A percentile compares a stretch with the other conserved stretches of the same genome.
These are phyloP conservation scores for Phaffomyces thermotolerans DNA, from an alignment of 805 yeast species.

Conservation along the genomic window DNA sequence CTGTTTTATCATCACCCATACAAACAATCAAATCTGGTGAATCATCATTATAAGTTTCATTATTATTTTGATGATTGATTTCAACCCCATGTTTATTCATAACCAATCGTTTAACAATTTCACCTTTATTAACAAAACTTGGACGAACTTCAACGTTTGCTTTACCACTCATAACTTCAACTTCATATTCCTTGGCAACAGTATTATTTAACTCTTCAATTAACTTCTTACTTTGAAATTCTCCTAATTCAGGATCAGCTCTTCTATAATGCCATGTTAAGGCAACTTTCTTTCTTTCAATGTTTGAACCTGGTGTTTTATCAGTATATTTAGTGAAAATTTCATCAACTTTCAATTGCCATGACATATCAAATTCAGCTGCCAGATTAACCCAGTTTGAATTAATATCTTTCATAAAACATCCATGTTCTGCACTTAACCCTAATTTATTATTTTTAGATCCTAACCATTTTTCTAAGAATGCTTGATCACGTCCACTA, in stretches of 20 bases:
- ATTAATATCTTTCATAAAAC: conserved; percentile 77
- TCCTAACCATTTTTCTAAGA: conserved; percentile 86
- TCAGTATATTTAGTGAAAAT: conserved; percentile 72
- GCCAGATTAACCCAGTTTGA: conserved; percentile 79
- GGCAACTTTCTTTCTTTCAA: conserved; percentile 88
- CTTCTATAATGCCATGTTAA: conserved; percentile 97
- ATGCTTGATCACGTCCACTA: conserved; percentile 89
- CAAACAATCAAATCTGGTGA: conserved; percentile 83
- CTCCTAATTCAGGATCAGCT: conserved; percentile 90
- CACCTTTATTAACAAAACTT: conserved; percentile 90
- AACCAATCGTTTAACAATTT: conserved; percentile 78
- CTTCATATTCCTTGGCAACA: conserved; percentile 60
- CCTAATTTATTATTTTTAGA: conserved; percentile 52
- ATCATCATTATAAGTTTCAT: conserved; percentile 28
- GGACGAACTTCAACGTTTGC: conserved; percentile 98
- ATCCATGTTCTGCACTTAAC: conserved; percentile 95
- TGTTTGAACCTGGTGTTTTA: conserved; percentile 82
- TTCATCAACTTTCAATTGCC: conserved; percentile 81
- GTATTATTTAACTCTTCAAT: conserved; percentile 53
- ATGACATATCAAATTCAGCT: conserved; percentile 78
- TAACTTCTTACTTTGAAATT: conserved; percentile 72
- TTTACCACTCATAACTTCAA: conserved; percentile 95
- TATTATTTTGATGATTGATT: neutral
- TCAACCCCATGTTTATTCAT: conserved; percentile 52
- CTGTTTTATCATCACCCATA: conserved; percentile 93